These are phyloP conservation scores for Naganishia randhawae DNA, from an alignment of 768 basidiomycete genomes.

Conservation along the genomic window DNA sequence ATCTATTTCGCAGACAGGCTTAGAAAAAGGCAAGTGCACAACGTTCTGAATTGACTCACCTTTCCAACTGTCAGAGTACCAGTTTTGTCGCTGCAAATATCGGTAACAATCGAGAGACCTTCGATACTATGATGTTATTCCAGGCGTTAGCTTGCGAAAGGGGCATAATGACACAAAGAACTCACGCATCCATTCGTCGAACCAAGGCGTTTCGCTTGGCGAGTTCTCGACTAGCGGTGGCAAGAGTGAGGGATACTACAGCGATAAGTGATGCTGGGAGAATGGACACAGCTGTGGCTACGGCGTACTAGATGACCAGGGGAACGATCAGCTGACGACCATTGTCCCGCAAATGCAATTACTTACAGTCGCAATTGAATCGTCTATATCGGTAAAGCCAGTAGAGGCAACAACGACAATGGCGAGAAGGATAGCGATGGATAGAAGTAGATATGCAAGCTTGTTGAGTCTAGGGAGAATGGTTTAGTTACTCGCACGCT, in stretches of 20 bases:
- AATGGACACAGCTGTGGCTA: constrained; percentile 52
- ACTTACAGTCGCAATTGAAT: constrained; percentile 27
- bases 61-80: constrained; percentile 58
- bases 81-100: constrained; percentile 65
- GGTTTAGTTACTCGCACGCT: not conserved
- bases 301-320: constrained; percentile 44
- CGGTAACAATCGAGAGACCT: constrained; percentile 59
- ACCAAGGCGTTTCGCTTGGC: constrained; percentile 61
- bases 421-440: constrained; percentile 46
- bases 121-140: constrained; percentile 52
- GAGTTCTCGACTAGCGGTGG: constrained; percentile 59
- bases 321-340: not conserved
- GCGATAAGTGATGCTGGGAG: constrained; percentile 55
- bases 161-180: not conserved
- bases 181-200: constrained; percentile 59
- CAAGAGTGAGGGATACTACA: constrained; percentile 60
- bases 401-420: constrained; percentile 52
- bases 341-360: not conserved
- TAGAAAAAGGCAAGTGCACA: not conserved
- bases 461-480: constrained; percentile 41
- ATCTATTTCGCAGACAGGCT: not conserved
- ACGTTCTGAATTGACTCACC: not conserved
- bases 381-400: constrained; percentile 39
- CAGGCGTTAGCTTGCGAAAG: no score
- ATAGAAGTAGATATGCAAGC: constrained; percentile 50